Base-by-base conservation (phyloP, 164 flowering plant genomes). In the Chimonanthus praecox region DNA sequence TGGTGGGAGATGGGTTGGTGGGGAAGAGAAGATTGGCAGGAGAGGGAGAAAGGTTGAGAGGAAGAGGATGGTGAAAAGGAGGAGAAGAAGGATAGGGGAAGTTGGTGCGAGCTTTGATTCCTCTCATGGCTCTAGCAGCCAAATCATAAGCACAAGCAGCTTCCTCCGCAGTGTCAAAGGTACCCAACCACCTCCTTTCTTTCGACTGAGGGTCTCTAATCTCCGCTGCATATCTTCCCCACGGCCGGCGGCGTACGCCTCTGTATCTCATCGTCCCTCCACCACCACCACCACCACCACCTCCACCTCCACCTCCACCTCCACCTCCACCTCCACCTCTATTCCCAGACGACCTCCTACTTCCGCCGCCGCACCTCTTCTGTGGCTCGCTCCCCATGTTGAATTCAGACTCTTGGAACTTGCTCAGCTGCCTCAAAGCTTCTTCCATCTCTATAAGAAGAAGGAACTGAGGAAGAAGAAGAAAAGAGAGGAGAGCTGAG, bases 201-300 rank as follows among this genome's bases (percentile, higher is more conserved):
- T 94, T 94, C 2, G 94, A 86, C 74, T 82, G 88, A 1, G 98
- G 97, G 80, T 94, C 98, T 4, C 98, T 49, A 49, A 94, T 94
- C 82, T 94, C 98, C 0, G 98, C 98, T 0, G 98, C 98, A 72
- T 89, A 94, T 1, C 98, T 89, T 5, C 98, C 98, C 98, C 98
- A 94, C 0, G 98, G 98, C 48, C 98, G 85, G 47, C 97, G 90
- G 0, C 98, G 87, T 0, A 94, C 98, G 0, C 98, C 98, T 5
- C 97, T 87, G 88, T 94, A 94, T 66, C 92, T 75, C 79, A 84
- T 83, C 7, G 78, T 49, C 7, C 76, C 75, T 5, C 73, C 76
- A 4, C 77, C 20, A 68, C 77, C 61, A 49, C 21, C 21, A 20
- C 21, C 21, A 20, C 21, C 21, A 20, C 74, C 5, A 49, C 20